Conservation (phyloP, 371 early-diverging fungal species). For the Mucor plumbeus region DNA sequence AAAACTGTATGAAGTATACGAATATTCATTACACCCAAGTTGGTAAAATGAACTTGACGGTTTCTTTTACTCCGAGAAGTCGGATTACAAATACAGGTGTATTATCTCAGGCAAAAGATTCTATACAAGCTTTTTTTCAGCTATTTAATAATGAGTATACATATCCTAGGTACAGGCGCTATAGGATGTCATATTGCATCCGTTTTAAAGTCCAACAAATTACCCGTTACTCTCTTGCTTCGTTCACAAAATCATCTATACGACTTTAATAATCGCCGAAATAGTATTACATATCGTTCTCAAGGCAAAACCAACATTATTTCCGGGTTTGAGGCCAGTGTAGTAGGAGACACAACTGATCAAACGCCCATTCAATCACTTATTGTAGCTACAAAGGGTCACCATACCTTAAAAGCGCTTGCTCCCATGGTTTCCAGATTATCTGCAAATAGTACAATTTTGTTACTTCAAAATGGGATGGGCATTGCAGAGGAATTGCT, state of each 20-base stretch:
- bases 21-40: too few relatives aligned
- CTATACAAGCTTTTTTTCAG: too few relatives aligned
- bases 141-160: constrained; percentile 36
- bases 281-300: constrained; percentile 33
- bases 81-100: too few relatives aligned
- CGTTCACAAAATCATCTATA: constrained; percentile 29
- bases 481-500: constrained; percentile 61
- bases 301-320: constrained; percentile 12
- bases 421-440: constrained; percentile 41
- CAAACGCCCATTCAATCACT: constrained; percentile 29
- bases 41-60: too few relatives aligned
- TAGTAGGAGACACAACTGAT: background rate
- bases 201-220: constrained; percentile 26
- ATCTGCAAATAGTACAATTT: constrained; percentile 44
- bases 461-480: constrained; percentile 72
- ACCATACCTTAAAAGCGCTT: constrained; percentile 54
- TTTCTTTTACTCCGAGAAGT: too few relatives aligned
- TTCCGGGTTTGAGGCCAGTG: constrained; percentile 22
- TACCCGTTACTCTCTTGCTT: constrained; percentile 41
- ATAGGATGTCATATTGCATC: constrained; percentile 49
- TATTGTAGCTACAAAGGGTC: constrained; percentile 52
- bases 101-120: too few relatives aligned
- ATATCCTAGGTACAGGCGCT: constrained; percentile 54
- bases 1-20: too few relatives aligned
- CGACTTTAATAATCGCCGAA: constrained; percentile 30